Evolutionary conservation across 768 basidiomycete genomes (phyloP), one percentile per base, ranked within the genome.

Genomic region (Lentinus brumalis): DNA sequence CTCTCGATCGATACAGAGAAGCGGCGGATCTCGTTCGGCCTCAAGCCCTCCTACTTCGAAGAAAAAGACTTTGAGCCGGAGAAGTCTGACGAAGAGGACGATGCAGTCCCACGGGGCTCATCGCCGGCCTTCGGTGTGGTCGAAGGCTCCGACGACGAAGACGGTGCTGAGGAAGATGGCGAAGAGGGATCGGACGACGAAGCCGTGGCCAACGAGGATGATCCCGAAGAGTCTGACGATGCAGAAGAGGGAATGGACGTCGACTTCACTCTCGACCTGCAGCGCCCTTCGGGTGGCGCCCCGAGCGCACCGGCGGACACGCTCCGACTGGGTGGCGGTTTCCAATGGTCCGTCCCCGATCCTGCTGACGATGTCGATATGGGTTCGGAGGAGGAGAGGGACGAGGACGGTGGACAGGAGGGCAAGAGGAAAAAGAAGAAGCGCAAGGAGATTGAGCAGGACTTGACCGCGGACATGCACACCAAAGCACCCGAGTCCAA

Each of bases 31-130:
- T 89, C 92, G 53, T 81, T 90, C 57, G 81, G 86, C 40, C 78
- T 98, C 58, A 98, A 96, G 73, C 91, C 93, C 29, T 96, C 94
- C 30, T 86, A 91, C 73, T 96, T 97, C 72, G 74, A 69, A 45
- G 85, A 85, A 29, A 86, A 87, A 49, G 90, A 89, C 61, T 82
- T 86, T 52, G 74, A 78, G 5, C 74, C 68, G 26, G 78, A 76
- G 6, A 70, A 73, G 4, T 59, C 72, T 16, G 71, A 68, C 21
- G 73, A 71, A 5, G 56, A 61, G n/a, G 60, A 50, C 6, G 49
- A 39, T 26, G 35, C 39, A 49, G 72, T 59, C 4, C 71, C 73
- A 31, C 66, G 69, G 9, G 64, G 64, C 18, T 61, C 64, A 56
- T 70, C 69, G 26, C 70, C 69, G 4, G 60, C 63, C 5, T 65